These are phyloP conservation scores for Prunus mongolica DNA, from an alignment of 306 rosid genomes.

Conservation along the genomic window DNA sequence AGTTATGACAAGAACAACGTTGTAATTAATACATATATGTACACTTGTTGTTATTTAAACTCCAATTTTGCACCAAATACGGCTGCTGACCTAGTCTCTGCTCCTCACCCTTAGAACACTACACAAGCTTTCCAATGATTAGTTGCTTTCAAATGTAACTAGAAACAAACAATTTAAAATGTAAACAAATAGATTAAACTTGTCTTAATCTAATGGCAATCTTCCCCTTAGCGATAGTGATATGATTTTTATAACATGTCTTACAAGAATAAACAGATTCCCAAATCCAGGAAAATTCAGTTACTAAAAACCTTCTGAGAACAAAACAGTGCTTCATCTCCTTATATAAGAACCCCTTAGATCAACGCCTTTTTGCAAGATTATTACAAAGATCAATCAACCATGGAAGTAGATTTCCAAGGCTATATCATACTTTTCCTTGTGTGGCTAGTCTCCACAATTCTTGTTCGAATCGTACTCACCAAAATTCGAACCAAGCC, in stretches of 20 bases:
- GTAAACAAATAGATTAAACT: neutral
- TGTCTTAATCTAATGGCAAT: neutral
- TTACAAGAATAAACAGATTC: too few relatives aligned
- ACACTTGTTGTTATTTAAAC: neutral
- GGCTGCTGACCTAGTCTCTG: neutral
- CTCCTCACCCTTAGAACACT: neutral
- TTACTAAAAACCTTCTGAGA: too few relatives aligned
- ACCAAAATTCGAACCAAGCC: slow-evolving; percentile 6
- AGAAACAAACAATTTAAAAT: neutral
- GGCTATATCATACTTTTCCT: slow-evolving; percentile 35
- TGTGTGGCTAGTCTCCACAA: slow-evolving; percentile 25
- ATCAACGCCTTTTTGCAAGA: neutral
- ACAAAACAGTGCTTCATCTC: neutral
- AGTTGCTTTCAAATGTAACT: neutral
- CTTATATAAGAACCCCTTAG: neutral
- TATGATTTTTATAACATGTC: neutral
- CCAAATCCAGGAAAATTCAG: neutral
- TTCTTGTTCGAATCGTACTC: slow-evolving; percentile 30
- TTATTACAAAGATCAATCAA: neutral
- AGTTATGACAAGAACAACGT: neutral
- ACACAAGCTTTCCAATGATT: neutral
- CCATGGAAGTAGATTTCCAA: slow-evolving; percentile 37
- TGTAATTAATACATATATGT: neutral
- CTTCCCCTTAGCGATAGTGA: neutral
- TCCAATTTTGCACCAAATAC: neutral